Conservation (phyloP, 176 grass and related monocot species). For the Lolium multiflorum region DNA sequence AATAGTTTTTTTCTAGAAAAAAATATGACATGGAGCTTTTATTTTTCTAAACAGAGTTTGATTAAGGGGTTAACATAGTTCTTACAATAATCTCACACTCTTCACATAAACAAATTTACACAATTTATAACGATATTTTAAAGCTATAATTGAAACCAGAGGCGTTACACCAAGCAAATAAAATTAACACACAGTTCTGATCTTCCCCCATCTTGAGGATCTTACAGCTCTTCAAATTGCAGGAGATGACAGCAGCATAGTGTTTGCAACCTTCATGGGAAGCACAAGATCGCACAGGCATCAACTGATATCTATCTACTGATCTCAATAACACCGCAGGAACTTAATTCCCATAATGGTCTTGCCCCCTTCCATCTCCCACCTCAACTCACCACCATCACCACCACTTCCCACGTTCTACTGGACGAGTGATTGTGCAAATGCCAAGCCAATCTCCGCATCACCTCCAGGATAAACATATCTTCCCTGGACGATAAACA, state of each 20-base stretch:
- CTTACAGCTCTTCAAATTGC: constrained; percentile 49
- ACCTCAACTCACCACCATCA: constrained; percentile 42
- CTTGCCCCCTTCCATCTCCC: constrained; percentile 25
- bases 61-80: neutral
- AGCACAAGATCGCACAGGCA: constrained; percentile 51
- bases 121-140: neutral
- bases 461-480: constrained; percentile 42
- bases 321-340: constrained; percentile 38
- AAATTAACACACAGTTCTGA: constrained; percentile 37
- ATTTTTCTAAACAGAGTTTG: too few relatives aligned
- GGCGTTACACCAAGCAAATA: constrained; percentile 12
- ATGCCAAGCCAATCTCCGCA: constrained; percentile 37
- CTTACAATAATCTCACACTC: constrained; percentile 5
- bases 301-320: constrained; percentile 38
- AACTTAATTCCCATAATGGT: constrained; percentile 39
- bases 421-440: constrained; percentile 44
- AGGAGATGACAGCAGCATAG: constrained; percentile 43
- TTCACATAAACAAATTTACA: constrained; percentile 4
- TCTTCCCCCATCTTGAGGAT: constrained; percentile 40
- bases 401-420: constrained; percentile 72
- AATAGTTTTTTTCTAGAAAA: too few relatives aligned
- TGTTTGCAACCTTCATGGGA: constrained; percentile 57
- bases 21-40: too few relatives aligned
- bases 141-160: constrained; percentile 41
- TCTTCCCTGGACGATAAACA: constrained; percentile 45